Conservation (phyloP, 495 filamentous ascomycete species). For the Endocarpon pusillum region DNA sequence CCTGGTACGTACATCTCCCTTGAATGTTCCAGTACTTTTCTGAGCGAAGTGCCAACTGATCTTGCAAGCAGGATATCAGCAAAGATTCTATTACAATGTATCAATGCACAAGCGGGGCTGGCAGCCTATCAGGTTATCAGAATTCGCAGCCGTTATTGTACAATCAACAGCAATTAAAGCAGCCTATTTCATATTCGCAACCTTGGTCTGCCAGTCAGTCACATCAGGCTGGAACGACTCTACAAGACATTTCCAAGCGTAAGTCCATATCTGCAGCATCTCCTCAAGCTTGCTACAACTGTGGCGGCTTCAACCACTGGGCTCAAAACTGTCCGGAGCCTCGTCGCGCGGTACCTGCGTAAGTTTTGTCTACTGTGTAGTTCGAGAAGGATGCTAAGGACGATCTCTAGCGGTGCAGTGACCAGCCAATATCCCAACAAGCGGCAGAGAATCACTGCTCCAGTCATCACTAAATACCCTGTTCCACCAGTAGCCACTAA, state of each 20-base stretch:
- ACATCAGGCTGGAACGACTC: neutral
- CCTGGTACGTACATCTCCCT: too few relatives aligned
- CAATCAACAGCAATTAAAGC: neutral
- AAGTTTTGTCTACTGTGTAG: conserved; percentile 19
- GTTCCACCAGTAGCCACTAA: conserved; percentile 11
- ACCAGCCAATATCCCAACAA: conserved; percentile 11
- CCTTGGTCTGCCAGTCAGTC: conserved; percentile 2
- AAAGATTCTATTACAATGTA: conserved; percentile 2
- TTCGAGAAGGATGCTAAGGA: conserved; percentile 1
- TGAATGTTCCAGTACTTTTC: too few relatives aligned
- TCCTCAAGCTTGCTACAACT: conserved; percentile 26
- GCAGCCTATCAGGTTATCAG: neutral
- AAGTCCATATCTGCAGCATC: too few relatives aligned
- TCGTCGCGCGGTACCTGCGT: conserved; percentile 37
- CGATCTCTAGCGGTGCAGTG: conserved; percentile 3
- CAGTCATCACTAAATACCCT: conserved; percentile 23
- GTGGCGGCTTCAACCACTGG: conserved; percentile 22
- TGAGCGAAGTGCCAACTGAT: too few relatives aligned
- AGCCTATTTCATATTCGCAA: conserved; percentile 4
- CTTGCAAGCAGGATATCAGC: too few relatives aligned
- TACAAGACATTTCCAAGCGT: too few relatives aligned
- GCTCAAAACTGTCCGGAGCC: conserved; percentile 30
- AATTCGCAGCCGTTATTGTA: too few relatives aligned
- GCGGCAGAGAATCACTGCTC: conserved; percentile 20
- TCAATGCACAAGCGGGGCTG: conserved; percentile 1